Evolutionary conservation across 1,284 basidiomycete species (phyloP).

Genomic region (Afroboletus lepidellus): DNA sequence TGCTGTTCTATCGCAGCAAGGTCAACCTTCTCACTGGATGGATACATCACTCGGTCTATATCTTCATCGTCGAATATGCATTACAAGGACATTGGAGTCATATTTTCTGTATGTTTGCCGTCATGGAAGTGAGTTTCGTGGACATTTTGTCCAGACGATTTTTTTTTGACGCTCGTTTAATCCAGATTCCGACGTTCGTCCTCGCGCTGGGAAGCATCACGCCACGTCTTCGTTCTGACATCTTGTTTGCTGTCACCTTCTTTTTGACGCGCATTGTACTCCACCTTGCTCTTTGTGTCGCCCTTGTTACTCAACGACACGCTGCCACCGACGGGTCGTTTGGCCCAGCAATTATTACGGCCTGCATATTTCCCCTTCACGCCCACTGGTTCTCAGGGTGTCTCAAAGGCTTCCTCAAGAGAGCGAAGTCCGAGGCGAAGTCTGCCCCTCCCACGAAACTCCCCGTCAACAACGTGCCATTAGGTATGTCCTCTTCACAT

Average conservation of each 20-base stretch:
- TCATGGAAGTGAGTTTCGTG: constrained; percentile 49
- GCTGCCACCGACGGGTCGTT: constrained; percentile 33
- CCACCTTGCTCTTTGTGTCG: constrained; percentile 43
- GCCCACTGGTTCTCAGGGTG: constrained; percentile 55
- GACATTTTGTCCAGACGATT: background rate
- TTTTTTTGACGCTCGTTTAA: background rate
- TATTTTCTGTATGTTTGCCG: constrained; percentile 46
- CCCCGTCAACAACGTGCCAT: background rate
- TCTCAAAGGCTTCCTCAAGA: constrained; percentile 48
- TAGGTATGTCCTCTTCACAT: constrained; percentile 11
- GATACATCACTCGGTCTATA: constrained; percentile 57
- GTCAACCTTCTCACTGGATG: constrained; percentile 56
- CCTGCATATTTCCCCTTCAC: constrained; percentile 50
- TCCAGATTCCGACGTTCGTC: constrained; percentile 56
- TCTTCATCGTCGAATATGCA: constrained; percentile 47
- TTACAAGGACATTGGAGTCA: constrained; percentile 41
- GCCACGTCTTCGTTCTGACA: constrained; percentile 47
- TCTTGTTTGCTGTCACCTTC: constrained; percentile 51
- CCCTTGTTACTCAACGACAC: constrained; percentile 36
- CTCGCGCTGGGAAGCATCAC: constrained; percentile 49
- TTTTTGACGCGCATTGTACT: constrained; percentile 53
- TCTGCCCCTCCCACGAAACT: constrained; percentile 4
- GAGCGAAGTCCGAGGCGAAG: constrained; percentile 21
- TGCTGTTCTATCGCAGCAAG: constrained; percentile 41
- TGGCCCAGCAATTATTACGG: constrained; percentile 42